Evolutionary conservation across 2,329 filamentous ascomycete genomes (phyloP).

Genomic region (Pestalotiopsis sp.): DNA sequence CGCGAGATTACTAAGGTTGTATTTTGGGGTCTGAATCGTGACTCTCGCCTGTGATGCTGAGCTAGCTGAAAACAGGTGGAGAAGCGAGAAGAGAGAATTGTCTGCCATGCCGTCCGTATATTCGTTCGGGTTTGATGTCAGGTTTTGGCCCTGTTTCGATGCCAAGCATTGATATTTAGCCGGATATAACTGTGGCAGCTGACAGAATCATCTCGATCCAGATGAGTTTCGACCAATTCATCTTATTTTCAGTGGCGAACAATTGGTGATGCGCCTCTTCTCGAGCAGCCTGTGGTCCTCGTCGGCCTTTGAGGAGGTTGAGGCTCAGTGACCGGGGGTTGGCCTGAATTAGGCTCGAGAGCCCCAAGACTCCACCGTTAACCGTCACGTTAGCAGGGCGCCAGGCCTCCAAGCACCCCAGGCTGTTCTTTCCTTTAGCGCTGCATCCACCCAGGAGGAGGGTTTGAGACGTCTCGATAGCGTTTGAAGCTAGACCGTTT

Average conservation of each 20-base stretch:
- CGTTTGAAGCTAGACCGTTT: slow-evolving; percentile 9
- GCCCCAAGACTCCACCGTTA: neutral
- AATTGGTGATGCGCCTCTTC: neutral
- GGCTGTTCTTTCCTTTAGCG: neutral
- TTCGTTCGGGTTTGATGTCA: neutral
- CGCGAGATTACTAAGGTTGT: neutral
- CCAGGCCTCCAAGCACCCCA: neutral
- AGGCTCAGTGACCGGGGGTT: neutral
- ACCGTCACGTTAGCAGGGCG: neutral
- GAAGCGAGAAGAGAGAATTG: neutral
- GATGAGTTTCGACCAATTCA: neutral
- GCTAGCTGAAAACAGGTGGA: neutral
- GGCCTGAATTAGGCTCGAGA: neutral
- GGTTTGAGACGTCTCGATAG: slow-evolving; percentile 11
- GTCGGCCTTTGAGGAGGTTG: neutral
- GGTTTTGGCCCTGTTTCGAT: neutral
- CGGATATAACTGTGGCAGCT: neutral
- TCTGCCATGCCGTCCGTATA: neutral
- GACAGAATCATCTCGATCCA: neutral
- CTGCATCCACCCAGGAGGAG: neutral
- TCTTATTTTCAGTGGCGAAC: neutral
- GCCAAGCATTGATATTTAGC: neutral
- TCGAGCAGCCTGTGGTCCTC: neutral
- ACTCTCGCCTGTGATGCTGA: neutral
- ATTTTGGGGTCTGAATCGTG: neutral